Base-by-base conservation (phyloP, 179 eudicot species). In the Corrigiola litoralis region DNA sequence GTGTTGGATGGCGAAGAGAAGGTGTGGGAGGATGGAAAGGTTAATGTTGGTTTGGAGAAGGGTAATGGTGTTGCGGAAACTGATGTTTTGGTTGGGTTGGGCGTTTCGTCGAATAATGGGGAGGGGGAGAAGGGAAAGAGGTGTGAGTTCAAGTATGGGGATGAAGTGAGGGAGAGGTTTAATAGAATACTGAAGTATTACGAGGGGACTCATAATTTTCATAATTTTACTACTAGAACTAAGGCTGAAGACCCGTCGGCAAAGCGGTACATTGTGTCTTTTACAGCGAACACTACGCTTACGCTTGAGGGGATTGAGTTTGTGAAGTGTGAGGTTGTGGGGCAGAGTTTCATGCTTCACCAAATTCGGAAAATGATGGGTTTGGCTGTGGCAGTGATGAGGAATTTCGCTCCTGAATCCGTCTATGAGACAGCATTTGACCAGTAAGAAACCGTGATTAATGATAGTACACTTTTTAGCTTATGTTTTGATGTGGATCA, bases 301-400 rank as follows among this genome's bases (percentile, higher is more conserved):
- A 81, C 65, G 12, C 60, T 92, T 40, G 95, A 84, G 31, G 97
- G 97, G 21, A 85, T 90, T n/a, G 95, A 92, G 23, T 92, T 90
- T 73, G 84, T 92, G 16, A 87, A 86, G 75, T 92, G 98, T 61
- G 90, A 90, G 66, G 94, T 92, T 62, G 76, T 92, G 23, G 98
- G 97, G 51, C 97, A 92, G 69, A 92, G 98, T 82, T 90, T 87
- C 77, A 92, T 90, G 98, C 98, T 92, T 76, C 98, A 90, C 74
- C 97, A 92, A 64, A 92, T 92, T 18, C 59, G 97, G 61, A 92
- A 92, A 66, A 79, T 92, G 97, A 81, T 92, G 24, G 98, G 98
- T 41, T 72, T 90, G 69, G 95, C 97, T 0, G 96, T 92, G 58
- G 85, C 95, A 0, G 79, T 92, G 25, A 83, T 87, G 90, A 81